phyloP scores from a whole-genome alignment of 2,329 filamentous ascomycete genomes.

The Neurospora sp. region DNA sequence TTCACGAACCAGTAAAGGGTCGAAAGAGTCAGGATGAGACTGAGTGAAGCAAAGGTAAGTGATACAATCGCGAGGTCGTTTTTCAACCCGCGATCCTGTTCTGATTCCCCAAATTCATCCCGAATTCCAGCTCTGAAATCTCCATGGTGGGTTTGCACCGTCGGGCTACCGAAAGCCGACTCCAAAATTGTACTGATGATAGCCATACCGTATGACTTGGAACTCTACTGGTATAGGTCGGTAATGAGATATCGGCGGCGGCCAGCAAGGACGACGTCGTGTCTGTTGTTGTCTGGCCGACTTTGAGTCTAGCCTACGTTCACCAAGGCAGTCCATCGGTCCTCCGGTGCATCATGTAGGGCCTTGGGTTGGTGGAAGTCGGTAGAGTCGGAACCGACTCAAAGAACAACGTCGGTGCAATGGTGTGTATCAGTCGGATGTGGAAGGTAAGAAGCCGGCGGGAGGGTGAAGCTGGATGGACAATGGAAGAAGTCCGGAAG shows the following conservation, averaged over 20 bases:
- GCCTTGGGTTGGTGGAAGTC: not conserved
- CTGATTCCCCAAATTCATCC: not conserved
- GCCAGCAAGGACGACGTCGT: not conserved
- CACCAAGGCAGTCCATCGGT: constrained; percentile 1
- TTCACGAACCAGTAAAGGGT: constrained; percentile 63
- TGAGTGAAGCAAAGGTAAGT: constrained; percentile 37
- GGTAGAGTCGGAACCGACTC: not conserved
- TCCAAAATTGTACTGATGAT: not conserved
- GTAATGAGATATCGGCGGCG: not conserved
- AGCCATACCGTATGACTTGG: not conserved
- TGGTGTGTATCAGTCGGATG: not conserved
- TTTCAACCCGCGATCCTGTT: not conserved
- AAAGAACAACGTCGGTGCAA: not conserved
- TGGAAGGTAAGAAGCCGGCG: not conserved
- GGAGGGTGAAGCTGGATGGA: not conserved
- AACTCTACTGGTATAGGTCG: not conserved
- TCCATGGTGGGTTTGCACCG: not conserved
- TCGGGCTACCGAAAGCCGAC: not conserved
- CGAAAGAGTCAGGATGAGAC: constrained; percentile 44
- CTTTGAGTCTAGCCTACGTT: constrained; percentile 9
- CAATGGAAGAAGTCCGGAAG: not conserved
- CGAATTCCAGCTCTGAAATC: not conserved
- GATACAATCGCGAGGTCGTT: constrained; percentile 23
- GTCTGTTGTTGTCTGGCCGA: constrained; percentile 2
- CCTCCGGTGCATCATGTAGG: constrained; percentile 6